Evolutionary conservation across 441 rosid species (phyloP), one percentile per base, ranked within the genome.

Genomic region (Syzygium syzygioides): DNA sequence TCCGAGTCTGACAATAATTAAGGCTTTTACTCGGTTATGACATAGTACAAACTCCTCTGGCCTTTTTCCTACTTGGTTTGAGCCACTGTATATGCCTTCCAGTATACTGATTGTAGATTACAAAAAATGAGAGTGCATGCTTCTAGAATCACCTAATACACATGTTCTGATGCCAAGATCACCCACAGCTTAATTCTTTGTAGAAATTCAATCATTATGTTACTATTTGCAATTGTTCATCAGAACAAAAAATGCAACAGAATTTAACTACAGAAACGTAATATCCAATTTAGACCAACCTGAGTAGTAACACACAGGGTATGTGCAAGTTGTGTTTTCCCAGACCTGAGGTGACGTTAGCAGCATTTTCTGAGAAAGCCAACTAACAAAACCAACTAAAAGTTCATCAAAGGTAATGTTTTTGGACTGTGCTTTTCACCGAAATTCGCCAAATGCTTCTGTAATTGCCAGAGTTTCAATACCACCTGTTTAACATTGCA

Each of bases 311-410:
- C 99, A 84, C 99, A 97, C 8, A 96, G 98, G 41, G 99, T 96
- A 94, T 96, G 98, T 66, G 99, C 99, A 55, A 98, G 97, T 90
- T 96, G 99, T 85, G 99, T 98, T 93, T 96, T 97, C 92, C 99
- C 98, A 89, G 96, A 96, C 95, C 98, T 97, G 94, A 92, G 68
- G 45, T 64, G 71, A 64, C 4, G 20, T n/a, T 30, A 64, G 71
- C 37, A 30, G 37, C 71, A 64, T 64, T 64, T n/a, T 64, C 71
- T 64, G 34, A 64, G 71, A 64, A 14, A 30, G 71, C 71, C 34
- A 64, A n/a, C 32, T 30, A 64, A 64, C 71, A 64, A 64, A 64
- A 64, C 11, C 71, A 64, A 64, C 10, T n/a, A 64, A 8, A 30
- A 7, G 34, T 64, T 64, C 37, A 64, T 64, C 34, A 30, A 64